Evolutionary conservation across 1,284 basidiomycete species (phyloP), one percentile per base, ranked within the genome.

Genomic region (Fistulinella staudtii): DNA sequence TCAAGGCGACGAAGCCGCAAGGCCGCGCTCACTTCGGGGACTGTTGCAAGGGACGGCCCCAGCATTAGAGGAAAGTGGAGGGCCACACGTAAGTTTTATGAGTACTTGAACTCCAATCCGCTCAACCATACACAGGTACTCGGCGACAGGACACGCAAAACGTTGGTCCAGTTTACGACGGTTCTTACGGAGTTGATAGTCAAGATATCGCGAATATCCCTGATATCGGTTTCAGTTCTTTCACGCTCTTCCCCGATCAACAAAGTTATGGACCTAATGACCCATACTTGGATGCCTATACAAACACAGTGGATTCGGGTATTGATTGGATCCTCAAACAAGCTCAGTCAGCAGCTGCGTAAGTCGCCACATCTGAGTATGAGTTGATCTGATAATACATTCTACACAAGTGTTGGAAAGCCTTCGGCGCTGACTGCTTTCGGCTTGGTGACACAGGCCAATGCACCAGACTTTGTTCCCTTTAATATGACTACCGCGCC

Each of bases 201-300:
- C 74, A 81, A 53, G 83, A 85, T 52, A 80, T 85, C 43, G 52
- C 73, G 44, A 76, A 69, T 53, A 77, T 79, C 47, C 76, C 77
- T 0, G 21, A 72, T 13, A 76, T 85, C 50, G 74, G 71, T 17
- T 82, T 80, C 50, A 66, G 71, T 28, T 69, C 77, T 18, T 81
- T 82, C 70, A 79, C 77, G 50, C 53, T 83, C 14, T 82, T 85
- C 70, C 82, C 83, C 17, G 81, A 85, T 56, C 82, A 85, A 60
- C 71, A 76, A 48, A 58, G 56, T 25, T 83, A 82, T 52, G 70
- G 63, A 18, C 47, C 65, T 14, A 49, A 60, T 24, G 75, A 80
- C 54, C 70, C 73, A 20, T 69, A 64, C 49, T 61, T 75, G 41
- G 61, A 72, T 20, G 50, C 69, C n/a, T 79, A 76, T 60, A 71